phyloP scores from a whole-genome alignment of 495 filamentous ascomycete genomes.

The Schizothecium vesticola region DNA sequence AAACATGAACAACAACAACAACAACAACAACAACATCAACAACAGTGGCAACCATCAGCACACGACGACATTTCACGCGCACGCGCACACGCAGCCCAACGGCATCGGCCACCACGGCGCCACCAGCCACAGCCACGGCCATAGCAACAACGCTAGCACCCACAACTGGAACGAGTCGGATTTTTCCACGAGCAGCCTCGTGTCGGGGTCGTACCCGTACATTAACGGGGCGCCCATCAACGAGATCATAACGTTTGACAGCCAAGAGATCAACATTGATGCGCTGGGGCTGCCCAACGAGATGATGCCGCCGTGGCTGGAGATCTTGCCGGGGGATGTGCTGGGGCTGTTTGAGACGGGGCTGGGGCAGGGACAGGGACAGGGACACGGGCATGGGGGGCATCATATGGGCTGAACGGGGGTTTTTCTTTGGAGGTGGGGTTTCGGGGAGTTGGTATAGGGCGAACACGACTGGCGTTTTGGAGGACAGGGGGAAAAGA shows the following conservation, averaged over 20 bases:
- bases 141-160: not conserved
- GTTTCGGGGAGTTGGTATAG: no score
- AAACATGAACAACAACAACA: slow-evolving; percentile 2
- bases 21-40: not conserved
- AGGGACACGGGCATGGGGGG: slow-evolving; percentile 6
- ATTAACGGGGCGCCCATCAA: slow-evolving; percentile 38
- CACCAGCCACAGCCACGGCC: not conserved
- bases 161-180: slow-evolving; percentile 27
- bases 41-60: slow-evolving; percentile 7
- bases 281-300: slow-evolving; percentile 24
- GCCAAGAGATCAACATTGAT: slow-evolving; percentile 61
- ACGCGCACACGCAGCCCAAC: slow-evolving; percentile 2
- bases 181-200: slow-evolving; percentile 36
- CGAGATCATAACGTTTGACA: slow-evolving; percentile 60
- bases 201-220: slow-evolving; percentile 39
- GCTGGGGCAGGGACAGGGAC: slow-evolving; percentile 6
- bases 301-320: slow-evolving; percentile 31
- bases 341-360: slow-evolving; percentile 22
- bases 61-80: slow-evolving; percentile 2
- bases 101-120: slow-evolving; percentile 3
- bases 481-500: no score
- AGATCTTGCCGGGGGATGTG: slow-evolving; percentile 25
- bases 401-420: slow-evolving; percentile 15
- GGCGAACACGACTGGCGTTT: not conserved
- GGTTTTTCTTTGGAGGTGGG: not conserved